These are phyloP conservation scores for Exophiala aquamarina DNA, from an alignment of 2,329 filamentous ascomycete species.

Conservation along the genomic window DNA sequence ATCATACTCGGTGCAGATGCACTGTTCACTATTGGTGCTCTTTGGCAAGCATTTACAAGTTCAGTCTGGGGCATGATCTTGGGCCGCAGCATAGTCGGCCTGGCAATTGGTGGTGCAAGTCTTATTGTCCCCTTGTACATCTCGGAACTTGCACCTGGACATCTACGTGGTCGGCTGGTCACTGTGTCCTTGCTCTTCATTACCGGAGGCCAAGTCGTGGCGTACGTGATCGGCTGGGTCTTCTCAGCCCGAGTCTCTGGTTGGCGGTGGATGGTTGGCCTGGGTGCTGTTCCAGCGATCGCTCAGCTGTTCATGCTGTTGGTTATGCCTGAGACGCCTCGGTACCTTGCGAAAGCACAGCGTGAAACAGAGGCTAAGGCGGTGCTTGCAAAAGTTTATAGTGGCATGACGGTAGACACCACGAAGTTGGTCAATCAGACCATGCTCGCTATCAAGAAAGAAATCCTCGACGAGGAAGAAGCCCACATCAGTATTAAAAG, in stretches of 20 bases:
- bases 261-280: conserved; percentile 90
- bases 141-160: conserved; percentile 76
- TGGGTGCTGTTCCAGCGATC: conserved; percentile 75
- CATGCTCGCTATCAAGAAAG: conserved; percentile 68
- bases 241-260: conserved; percentile 63
- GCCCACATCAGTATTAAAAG: conserved; percentile 25
- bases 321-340: conserved; percentile 81
- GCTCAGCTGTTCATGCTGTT: conserved; percentile 68
- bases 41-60: conserved; percentile 42
- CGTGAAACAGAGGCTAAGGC: conserved; percentile 60
- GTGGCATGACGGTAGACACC: conserved; percentile 38
- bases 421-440: conserved; percentile 57
- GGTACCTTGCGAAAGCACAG: conserved; percentile 77
- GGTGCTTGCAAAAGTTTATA: conserved; percentile 67
- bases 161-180: conserved; percentile 74
- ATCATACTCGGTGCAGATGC: conserved; percentile 49
- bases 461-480: conserved; percentile 70
- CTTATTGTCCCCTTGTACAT: conserved; percentile 88
- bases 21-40: conserved; percentile 45
- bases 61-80: conserved; percentile 47
- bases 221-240: conserved; percentile 79
- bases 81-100: conserved; percentile 47
- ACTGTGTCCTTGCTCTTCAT: conserved; percentile 81
- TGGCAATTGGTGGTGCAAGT: conserved; percentile 54
- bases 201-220: conserved; percentile 83